phyloP scores from a whole-genome alignment of 179 eudicot species.

The Beta lomatogona region DNA sequence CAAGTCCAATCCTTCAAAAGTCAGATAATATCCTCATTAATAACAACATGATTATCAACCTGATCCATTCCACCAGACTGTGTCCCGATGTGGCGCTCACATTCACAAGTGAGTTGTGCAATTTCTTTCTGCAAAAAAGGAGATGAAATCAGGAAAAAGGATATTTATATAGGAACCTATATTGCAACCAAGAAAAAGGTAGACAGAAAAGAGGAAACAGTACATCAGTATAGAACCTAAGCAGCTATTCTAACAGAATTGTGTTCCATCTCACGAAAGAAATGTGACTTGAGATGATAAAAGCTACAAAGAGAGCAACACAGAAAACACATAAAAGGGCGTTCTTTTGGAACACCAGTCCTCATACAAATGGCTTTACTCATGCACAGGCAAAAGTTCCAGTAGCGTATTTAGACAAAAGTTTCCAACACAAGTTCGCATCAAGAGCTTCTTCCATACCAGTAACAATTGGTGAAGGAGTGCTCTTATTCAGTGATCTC shows the following conservation, averaged over 20 bases:
- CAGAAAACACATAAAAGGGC: not conserved
- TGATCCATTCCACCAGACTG: slow-evolving; percentile 99
- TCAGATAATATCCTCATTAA: not conserved
- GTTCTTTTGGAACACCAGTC: not conserved
- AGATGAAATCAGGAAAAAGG: not conserved
- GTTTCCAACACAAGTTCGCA: not conserved
- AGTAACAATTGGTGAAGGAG: not conserved
- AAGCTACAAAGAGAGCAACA: not conserved
- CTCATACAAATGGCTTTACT: not conserved
- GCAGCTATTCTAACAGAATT: not conserved
- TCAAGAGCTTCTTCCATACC: not conserved
- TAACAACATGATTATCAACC: slow-evolving; percentile 39
- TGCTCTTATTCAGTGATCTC: no score
- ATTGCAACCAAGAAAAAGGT: slow-evolving; percentile 9
- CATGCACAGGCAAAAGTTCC: not conserved
- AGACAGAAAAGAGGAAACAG: not conserved
- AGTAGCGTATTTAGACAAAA: not conserved
- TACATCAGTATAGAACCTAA: not conserved
- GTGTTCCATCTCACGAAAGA: not conserved
- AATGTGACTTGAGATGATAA: not conserved
- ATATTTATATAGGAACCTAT: not conserved
- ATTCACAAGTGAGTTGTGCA: slow-evolving; percentile 98
- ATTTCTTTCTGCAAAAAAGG: slow-evolving; percentile 74
- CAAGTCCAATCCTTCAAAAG: no score
- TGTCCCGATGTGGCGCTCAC: slow-evolving; percentile 97